Base-by-base conservation (phyloP, 192 early-diverging fungal genomes). In the Backusella luteola region DNA sequence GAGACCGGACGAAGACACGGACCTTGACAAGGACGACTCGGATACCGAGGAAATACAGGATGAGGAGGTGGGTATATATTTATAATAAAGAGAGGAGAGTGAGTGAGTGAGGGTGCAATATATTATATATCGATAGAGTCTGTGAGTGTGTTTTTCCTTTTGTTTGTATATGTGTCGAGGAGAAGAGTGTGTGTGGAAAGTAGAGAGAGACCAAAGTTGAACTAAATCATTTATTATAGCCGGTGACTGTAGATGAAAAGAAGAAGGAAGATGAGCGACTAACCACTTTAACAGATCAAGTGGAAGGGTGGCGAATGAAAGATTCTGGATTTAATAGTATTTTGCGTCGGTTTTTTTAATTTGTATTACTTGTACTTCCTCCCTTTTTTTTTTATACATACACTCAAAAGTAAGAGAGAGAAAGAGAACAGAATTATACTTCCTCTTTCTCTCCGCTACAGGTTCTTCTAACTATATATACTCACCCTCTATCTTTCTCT, bases 1-100 rank as follows among this genome's bases (percentile, higher is more conserved):
- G 82, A 73, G 76, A 29, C 76, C 80, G 52, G 66, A 73, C 19
- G 63, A 71, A 2, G 53, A 75, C 42, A 41, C 63, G 35, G 73
- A 75, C 6, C 12, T 75, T 26, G 71, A 71, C 2, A 52, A 71
- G 6, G 71, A 44, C 1, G 70, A 73, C 34, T 71, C 72, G 39
- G 76, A 77, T 19, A 38, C n/a, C 9, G 67, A 38, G n/a, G 36
- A 71, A 19, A 59, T 59, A 59, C n/a, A 59, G 26, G 23, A 26
- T 59, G 53, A 59, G 23, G 21, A 23, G 53, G 53, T 49, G 46
- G 19, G 46, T 49, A n/a, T 49, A 49, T 49, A 49, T 44, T 14
- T 39, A 39, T 44, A 44, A 49, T n/a, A n/a, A 49, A 6, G 19
- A 17, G 46, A 49, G 19, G 46, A 49, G 46, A 19, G 46, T n/a